A percentile compares a stretch with the other conserved stretches of the same genome.
These are phyloP conservation scores for Plasmodium knowlesi DNA, from an alignment of 169 alveolate species.

Conservation along the genomic window DNA sequence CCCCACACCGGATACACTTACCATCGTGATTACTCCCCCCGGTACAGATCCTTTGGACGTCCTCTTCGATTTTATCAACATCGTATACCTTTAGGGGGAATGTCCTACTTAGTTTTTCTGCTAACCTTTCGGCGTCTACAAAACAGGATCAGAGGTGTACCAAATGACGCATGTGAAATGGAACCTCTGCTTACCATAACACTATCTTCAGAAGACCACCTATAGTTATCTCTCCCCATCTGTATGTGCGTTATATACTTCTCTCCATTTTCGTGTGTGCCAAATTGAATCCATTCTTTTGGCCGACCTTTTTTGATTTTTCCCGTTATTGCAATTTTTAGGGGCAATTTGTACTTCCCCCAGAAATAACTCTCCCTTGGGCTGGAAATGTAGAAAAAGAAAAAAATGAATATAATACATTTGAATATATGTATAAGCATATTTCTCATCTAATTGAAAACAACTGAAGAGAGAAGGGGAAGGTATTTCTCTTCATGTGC, in stretches of 20 bases:
- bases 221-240: not conserved
- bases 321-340: slow-evolving; percentile 64
- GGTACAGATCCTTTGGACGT: slow-evolving; percentile 6
- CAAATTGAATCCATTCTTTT: not conserved
- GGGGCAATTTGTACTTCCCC: slow-evolving; percentile 18
- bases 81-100: slow-evolving; percentile 37
- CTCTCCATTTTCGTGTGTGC: not conserved
- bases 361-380: not conserved
- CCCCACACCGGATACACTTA: not conserved
- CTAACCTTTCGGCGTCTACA: slow-evolving; percentile 25
- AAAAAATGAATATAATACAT: not conserved
- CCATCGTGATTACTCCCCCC: not conserved
- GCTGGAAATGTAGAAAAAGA: slow-evolving; percentile 8
- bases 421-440: not conserved
- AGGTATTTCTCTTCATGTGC: not conserved
- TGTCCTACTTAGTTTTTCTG: slow-evolving; percentile 24
- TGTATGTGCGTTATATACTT: not conserved
- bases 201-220: not conserved
- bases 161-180: not conserved
- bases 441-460: not conserved
- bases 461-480: not conserved
- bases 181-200: not conserved
- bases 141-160: not conserved
- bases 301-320: slow-evolving; percentile 53
- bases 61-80: slow-evolving; percentile 28